Percentiles rank a stretch among this genome's conserved stretches.
Conservation (phyloP, 345 rosid genomes). For the Eucalyptus marginata region DNA sequence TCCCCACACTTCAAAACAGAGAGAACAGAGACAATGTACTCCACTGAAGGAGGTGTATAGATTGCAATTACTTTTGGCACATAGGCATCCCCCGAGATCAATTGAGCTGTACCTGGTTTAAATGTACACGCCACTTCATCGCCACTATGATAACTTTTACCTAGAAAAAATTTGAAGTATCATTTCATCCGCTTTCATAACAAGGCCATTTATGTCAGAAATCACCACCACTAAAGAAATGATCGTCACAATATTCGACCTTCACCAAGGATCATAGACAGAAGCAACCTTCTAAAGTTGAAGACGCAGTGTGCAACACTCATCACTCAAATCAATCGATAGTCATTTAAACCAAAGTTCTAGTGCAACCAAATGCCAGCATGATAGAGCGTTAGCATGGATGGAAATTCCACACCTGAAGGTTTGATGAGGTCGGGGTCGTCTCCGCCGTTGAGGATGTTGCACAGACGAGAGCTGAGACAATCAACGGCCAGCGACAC, state of each 20-base stretch:
- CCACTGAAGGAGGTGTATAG: constrained; percentile 71
- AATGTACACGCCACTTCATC: neutral
- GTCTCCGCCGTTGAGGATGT: constrained; percentile 22
- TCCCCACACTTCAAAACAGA: constrained; percentile 75
- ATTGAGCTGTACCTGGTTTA: neutral
- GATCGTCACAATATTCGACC: neutral
- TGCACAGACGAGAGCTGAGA: constrained; percentile 41
- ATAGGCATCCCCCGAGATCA: constrained; percentile 1
- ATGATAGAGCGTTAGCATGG: neutral
- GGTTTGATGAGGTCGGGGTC: constrained; percentile 27
- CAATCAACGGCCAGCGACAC: constrained; percentile 38
- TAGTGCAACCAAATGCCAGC: neutral
- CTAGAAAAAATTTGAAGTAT: neutral
- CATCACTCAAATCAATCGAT: neutral
- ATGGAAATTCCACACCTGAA: constrained; percentile 10
- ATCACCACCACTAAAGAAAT: neutral
- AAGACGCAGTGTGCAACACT: neutral
- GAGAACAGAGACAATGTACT: constrained; percentile 66
- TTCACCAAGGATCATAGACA: neutral
- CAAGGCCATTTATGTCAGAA: neutral
- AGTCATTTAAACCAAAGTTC: neutral
- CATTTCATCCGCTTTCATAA: neutral
- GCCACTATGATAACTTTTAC: neutral
- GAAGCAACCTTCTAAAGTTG: neutral
- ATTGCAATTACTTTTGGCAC: constrained; percentile 56